These are phyloP conservation scores for Lunasporangiospora selenospora DNA, from an alignment of 192 early-diverging fungal genomes.

Conservation along the genomic window DNA sequence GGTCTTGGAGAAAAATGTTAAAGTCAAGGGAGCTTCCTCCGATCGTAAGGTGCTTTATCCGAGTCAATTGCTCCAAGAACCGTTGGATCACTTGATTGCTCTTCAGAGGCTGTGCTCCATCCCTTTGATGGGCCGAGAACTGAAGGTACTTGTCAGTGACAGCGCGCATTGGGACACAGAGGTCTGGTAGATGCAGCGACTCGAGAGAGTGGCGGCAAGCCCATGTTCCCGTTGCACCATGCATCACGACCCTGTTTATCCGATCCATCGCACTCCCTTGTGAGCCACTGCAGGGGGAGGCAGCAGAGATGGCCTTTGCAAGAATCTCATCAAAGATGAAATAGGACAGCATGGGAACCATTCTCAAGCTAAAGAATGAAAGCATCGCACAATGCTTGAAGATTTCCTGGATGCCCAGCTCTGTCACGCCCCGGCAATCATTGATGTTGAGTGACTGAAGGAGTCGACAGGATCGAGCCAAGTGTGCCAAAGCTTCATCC, in stretches of 20 bases:
- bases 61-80: conserved; percentile 9
- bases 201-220: conserved; percentile 18
- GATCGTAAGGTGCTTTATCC: conserved; percentile 14
- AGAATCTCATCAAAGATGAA: conserved; percentile 28
- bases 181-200: conserved; percentile 18
- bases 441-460: conserved; percentile 29
- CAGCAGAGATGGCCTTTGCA: no score
- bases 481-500: conserved; percentile 20
- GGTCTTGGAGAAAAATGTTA: conserved; percentile 3
- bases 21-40: conserved; percentile 24
- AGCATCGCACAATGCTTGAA: conserved; percentile 14
- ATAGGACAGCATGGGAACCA: conserved; percentile 16
- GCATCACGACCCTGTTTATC: no score
- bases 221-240: no score
- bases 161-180: conserved; percentile 6
- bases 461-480: conserved; percentile 22
- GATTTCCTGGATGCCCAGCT: conserved; percentile 32
- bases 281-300: no score
- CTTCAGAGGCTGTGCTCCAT: neutral
- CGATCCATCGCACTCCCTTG: no score
- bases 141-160: conserved; percentile 6
- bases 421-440: conserved; percentile 26
- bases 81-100: conserved; percentile 24
- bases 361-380: conserved; percentile 13
- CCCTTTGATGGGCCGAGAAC: neutral